Percentiles rank a stretch among this genome's conserved stretches.
Conservation (phyloP, 2,329 filamentous ascomycete genomes). For the Decorospora gaudefroyi region DNA sequence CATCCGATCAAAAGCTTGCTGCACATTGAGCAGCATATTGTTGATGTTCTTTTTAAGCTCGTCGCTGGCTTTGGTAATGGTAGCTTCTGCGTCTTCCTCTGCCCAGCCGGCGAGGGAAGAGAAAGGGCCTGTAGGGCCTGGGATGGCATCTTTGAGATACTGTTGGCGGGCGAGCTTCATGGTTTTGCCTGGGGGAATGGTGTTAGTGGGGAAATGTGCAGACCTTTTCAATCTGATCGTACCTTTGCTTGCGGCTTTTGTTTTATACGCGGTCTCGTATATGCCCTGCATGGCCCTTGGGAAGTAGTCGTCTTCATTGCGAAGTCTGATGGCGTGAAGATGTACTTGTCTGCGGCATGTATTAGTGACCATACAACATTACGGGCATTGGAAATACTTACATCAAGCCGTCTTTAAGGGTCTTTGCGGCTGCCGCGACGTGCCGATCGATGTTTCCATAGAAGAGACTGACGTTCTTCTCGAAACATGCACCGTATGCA, state of each 20-base stretch:
- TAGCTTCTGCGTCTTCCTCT: neutral
- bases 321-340: no score
- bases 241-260: constrained; percentile 1
- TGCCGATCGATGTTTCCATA: constrained; percentile 1
- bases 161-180: constrained; percentile 6
- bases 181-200: constrained; percentile 1
- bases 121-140: constrained; percentile 3
- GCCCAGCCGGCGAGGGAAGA: neutral
- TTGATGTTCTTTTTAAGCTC: neutral
- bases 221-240: no score
- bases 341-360: no score
- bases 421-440: constrained; percentile 9
- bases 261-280: constrained; percentile 13
- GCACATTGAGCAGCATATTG: constrained; percentile 5
- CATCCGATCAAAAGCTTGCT: constrained; percentile 10
- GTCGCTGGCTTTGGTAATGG: neutral
- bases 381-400: neutral
- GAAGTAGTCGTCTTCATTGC: constrained; percentile 14
- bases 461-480: neutral
- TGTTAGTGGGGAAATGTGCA: neutral
- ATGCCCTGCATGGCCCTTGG: constrained; percentile 13
- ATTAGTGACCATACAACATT: no score
- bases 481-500: constrained; percentile 15
- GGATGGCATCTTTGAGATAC: constrained; percentile 4
- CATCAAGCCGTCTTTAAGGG: constrained; percentile 1